Evolutionary conservation across 2,329 filamentous ascomycete genomes (phyloP).

Genomic region (Botrytis hyacinthi): DNA sequence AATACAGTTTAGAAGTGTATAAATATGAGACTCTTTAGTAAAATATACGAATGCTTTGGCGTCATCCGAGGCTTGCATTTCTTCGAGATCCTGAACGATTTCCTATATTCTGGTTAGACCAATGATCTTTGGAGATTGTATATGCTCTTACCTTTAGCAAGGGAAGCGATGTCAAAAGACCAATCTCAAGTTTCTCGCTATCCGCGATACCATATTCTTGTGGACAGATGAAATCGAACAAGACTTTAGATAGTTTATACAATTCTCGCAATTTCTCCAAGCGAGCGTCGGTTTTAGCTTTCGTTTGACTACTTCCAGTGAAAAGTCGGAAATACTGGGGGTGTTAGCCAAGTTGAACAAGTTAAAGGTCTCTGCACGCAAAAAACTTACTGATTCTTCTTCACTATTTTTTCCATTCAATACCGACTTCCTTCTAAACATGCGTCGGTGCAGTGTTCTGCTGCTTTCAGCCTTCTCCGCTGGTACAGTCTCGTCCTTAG

Average conservation of each 20-base stretch:
- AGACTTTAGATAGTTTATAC: constrained; percentile 87
- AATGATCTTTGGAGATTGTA: not conserved
- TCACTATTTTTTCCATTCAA: constrained; percentile 54
- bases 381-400: constrained; percentile 35
- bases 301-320: constrained; percentile 69
- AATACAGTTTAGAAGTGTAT: constrained; percentile 96
- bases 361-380: no score
- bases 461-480: constrained; percentile 34
- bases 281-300: constrained; percentile 77
- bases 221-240: constrained; percentile 98
- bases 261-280: constrained; percentile 88
- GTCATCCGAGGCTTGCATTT: constrained; percentile 91
- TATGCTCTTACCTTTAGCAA: constrained; percentile 57
- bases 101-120: constrained; percentile 53
- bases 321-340: constrained; percentile 82
- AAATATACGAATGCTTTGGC: constrained; percentile 99
- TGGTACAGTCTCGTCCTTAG: constrained; percentile 27
- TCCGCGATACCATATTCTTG: constrained; percentile 98
- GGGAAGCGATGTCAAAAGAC: constrained; percentile 87
- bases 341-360: not conserved
- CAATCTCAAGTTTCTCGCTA: constrained; percentile 97
- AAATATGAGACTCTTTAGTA: constrained; percentile 98
- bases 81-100: constrained; percentile 94
- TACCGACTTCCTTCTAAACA: constrained; percentile 62
- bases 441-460: constrained; percentile 42